Evolutionary conservation across 176 grass and related monocot genomes (phyloP).

Genomic region (Cymbopogon citratus): DNA sequence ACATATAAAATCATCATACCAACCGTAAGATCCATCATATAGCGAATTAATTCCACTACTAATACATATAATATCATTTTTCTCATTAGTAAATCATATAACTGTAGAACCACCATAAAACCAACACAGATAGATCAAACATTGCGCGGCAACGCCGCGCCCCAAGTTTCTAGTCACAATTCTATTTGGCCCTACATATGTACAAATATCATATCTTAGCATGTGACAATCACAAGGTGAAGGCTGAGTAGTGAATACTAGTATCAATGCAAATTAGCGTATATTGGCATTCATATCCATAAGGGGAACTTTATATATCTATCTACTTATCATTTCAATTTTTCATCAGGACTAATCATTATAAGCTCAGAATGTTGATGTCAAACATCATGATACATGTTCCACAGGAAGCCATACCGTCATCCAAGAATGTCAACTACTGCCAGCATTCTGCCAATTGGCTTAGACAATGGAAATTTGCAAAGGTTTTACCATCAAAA

Average conservation of each 20-base stretch:
- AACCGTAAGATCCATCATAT: too few species aligned
- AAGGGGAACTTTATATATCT: neutral
- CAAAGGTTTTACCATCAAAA: neutral
- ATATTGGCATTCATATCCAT: neutral
- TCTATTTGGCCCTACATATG: too few species aligned
- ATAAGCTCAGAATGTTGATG: neutral
- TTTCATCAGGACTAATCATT: neutral
- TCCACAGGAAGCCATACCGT: neutral
- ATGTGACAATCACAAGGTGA: neutral
- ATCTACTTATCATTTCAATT: neutral
- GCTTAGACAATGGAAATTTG: neutral
- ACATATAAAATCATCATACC: too few species aligned
- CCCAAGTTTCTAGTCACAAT: too few species aligned
- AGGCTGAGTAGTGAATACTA: neutral
- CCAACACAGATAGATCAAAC: too few species aligned
- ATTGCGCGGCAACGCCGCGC: too few species aligned
- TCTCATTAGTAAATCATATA: too few species aligned
- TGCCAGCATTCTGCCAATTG: neutral
- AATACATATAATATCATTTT: too few species aligned
- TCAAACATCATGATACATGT: neutral
- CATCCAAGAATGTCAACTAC: neutral
- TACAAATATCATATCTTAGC: neutral
- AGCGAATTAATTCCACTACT: too few species aligned
- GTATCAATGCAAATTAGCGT: neutral
- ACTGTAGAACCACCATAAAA: too few species aligned